Base-by-base conservation (phyloP, 768 basidiomycete genomes). In the Russula earlei region DNA sequence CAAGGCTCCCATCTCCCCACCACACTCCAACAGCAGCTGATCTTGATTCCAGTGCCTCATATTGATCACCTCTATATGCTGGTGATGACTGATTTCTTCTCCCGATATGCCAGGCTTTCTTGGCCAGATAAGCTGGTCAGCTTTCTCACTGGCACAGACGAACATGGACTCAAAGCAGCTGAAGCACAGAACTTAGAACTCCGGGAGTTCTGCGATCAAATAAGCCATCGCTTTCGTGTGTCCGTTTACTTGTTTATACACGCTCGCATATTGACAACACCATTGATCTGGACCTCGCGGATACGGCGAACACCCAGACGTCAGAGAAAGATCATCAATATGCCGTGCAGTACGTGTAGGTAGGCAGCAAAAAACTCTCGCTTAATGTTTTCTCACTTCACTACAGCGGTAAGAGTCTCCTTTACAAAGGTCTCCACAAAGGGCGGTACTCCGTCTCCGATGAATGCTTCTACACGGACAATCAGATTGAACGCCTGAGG, bases 381-480 rank as follows among this genome's bases (percentile, higher is more conserved):
- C n/a, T 15, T 10, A 29, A 31, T 37, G 33, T 59, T 25, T 38
- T 27, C 40, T 60, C 27, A 44, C 62, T 25, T 20, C n/a, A 25
- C 34, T 29, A n/a, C 53, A 84, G 83, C 72, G 74, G 22, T 6
- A 74, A 77, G 59, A 87, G 84, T 1, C 77, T 82, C 61, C 85
- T 95, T 46, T 94, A 92, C 70, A 92, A 91, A 66, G 85, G 83
- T 36, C 74, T 75, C 2, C 92, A 96, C 69, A 75, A 79, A 14
- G 92, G 92, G 41, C 94, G 91, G 85, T 95, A 96, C 66, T 90
- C 90, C 48, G 75, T 94, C 41, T 87, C 89, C 2, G 93, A 96
- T 69, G 92, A 95, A 70, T 87, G 84, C 53, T 96, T 93, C 71
- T 93, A 92, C 65, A 77, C 85, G 4, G 72, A 77, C 19, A 64